These are phyloP conservation scores for Aspergillus texensis DNA, from an alignment of 2,329 filamentous ascomycete species.

Conservation along the genomic window DNA sequence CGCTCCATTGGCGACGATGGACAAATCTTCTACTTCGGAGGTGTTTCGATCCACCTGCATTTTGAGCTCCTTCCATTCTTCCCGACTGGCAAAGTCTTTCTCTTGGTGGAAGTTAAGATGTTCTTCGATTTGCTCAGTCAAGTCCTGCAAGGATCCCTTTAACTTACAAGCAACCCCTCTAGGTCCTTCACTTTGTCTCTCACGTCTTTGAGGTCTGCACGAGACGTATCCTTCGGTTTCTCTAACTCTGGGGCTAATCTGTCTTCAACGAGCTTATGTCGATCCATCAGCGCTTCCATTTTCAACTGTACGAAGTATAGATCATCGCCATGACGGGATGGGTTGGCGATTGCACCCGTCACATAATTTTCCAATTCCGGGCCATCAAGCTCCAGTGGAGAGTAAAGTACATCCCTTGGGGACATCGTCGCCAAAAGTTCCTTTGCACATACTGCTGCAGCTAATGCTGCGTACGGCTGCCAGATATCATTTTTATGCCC, in stretches of 20 bases:
- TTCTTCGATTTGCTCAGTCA: neutral
- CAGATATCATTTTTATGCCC: neutral
- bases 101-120: neutral
- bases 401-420: neutral
- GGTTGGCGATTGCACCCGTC: neutral
- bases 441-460: neutral
- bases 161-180: too few relatives aligned
- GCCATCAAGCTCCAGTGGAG: too few relatives aligned
- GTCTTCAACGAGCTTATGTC: neutral
- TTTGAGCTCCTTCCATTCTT: neutral
- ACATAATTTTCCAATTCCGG: neutral
- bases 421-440: neutral
- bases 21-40: neutral
- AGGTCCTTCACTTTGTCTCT: too few relatives aligned
- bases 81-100: neutral
- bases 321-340: neutral
- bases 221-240: too few relatives aligned
- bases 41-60: neutral
- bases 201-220: too few relatives aligned
- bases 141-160: neutral
- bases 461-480: neutral
- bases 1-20: neutral
- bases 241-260: neutral
- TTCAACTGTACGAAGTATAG: neutral
- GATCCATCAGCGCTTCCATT: neutral